A percentile compares a stretch with the other conserved stretches of the same genome.
Evolutionary conservation across 2,329 filamentous ascomycete genomes (phyloP).

Genomic region (Exserohilum rostratum): DNA sequence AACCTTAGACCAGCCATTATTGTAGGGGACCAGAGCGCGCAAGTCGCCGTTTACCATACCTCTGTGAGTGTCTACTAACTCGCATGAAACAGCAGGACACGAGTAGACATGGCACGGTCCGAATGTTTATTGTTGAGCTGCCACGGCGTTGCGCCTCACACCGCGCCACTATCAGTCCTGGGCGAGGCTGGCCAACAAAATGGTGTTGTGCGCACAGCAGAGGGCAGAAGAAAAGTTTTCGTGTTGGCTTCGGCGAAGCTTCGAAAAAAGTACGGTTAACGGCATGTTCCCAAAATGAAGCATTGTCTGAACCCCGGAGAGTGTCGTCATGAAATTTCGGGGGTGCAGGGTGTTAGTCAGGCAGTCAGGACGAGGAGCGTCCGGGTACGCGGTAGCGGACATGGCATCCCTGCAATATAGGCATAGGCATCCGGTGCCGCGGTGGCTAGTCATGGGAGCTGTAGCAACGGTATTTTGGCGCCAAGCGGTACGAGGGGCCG

Average conservation of each 20-base stretch:
- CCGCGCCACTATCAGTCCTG: not conserved
- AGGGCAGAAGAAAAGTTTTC: too few relatives aligned
- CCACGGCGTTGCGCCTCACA: not conserved
- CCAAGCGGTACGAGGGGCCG: not conserved
- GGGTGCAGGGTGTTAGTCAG: not conserved
- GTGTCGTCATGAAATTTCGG: constrained; percentile 3
- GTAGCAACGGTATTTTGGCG: constrained; percentile 6
- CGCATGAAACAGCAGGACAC: not conserved
- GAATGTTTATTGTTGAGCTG: constrained; percentile 1
- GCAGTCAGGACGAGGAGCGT: not conserved
- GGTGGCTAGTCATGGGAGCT: constrained; percentile 5
- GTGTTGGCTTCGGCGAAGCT: not conserved
- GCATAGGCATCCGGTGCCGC: constrained; percentile 8
- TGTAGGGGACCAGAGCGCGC: not conserved
- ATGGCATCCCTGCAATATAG: not conserved
- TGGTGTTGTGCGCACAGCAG: not conserved
- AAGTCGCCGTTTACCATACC: not conserved
- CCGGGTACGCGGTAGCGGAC: not conserved
- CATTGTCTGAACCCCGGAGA: not conserved
- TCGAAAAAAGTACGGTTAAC: not conserved
- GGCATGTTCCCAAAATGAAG: not conserved
- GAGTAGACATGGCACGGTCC: not conserved
- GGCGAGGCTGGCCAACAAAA: not conserved
- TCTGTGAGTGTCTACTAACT: not conserved
- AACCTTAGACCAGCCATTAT: not conserved